A percentile compares a stretch with the other conserved stretches of the same genome.
Conservation (phyloP, 768 basidiomycete genomes). For the Melanogaster broomeanus region DNA sequence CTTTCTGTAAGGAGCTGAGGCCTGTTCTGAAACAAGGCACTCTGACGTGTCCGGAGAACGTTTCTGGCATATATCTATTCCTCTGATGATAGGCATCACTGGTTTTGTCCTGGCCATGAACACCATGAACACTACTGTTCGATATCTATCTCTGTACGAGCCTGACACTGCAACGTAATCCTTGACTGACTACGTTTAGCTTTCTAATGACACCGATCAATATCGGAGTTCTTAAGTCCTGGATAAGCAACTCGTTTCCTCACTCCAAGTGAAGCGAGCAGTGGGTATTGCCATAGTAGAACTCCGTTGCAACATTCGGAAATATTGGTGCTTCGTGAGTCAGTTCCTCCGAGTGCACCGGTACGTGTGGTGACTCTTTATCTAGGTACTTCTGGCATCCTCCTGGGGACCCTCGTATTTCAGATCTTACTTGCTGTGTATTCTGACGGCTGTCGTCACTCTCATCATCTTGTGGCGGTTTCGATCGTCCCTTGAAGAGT, state of each 20-base stretch:
- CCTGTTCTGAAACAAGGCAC: conserved; percentile 42
- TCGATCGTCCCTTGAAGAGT: conserved; percentile 40
- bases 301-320: conserved; percentile 1
- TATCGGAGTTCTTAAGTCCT: conserved; percentile 60
- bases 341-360: not conserved
- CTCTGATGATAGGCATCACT: conserved; percentile 54
- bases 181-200: too few relatives aligned
- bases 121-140: too few relatives aligned
- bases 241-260: conserved; percentile 58
- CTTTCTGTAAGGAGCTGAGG: not conserved
- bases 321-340: conserved; percentile 8
- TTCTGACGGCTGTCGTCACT: too few relatives aligned
- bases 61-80: conserved; percentile 60
- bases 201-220: conserved; percentile 74
- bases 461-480: conserved; percentile 50
- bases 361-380: not conserved
- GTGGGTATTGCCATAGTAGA: conserved; percentile 8
- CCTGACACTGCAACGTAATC: too few relatives aligned
- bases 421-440: too few relatives aligned
- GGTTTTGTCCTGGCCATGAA: too few relatives aligned
- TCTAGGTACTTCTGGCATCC: too few relatives aligned
- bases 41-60: conserved; percentile 71
- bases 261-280: too few relatives aligned
- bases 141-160: too few relatives aligned
- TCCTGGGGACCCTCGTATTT: conserved; percentile 50